These are phyloP conservation scores for Vachellia pachyceras DNA, from an alignment of 306 rosid species.

Conservation along the genomic window DNA sequence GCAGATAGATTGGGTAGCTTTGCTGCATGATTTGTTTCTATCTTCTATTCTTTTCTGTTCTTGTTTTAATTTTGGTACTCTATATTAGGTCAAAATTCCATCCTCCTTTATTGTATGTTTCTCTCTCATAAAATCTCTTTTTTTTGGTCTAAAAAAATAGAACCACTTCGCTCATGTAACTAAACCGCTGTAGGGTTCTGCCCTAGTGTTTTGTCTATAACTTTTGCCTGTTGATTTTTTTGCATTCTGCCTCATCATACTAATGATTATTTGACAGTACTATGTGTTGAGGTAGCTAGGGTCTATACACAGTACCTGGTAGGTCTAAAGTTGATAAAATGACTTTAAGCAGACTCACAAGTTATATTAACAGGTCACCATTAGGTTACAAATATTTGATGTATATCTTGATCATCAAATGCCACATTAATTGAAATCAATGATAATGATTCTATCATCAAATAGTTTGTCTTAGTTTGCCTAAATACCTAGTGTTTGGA, in stretches of 20 bases:
- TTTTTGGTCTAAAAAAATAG: neutral
- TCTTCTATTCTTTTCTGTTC: neutral
- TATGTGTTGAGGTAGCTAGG: neutral
- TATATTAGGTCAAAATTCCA: neutral
- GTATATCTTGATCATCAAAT: neutral
- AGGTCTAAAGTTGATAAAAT: neutral
- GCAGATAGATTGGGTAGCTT: neutral
- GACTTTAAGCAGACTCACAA: neutral
- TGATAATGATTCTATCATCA: neutral
- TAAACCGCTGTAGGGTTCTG: neutral
- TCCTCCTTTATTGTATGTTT: neutral
- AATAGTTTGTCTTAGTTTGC: neutral
- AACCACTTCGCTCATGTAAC: neutral
- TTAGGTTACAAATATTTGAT: neutral
- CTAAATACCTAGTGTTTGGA: neutral
- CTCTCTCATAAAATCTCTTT: neutral
- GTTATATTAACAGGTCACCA: neutral
- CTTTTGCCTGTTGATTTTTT: constrained; percentile 2
- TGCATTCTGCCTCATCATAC: too few relatives aligned
- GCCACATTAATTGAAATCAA: neutral
- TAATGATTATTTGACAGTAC: neutral
- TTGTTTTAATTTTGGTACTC: neutral
- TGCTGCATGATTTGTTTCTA: neutral
- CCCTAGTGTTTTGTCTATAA: neutral
- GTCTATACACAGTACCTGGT: neutral